Evolutionary conservation across 192 early-diverging fungal species (phyloP), one percentile per base, ranked within the genome.

Genomic region (Entomortierella lignicola): DNA sequence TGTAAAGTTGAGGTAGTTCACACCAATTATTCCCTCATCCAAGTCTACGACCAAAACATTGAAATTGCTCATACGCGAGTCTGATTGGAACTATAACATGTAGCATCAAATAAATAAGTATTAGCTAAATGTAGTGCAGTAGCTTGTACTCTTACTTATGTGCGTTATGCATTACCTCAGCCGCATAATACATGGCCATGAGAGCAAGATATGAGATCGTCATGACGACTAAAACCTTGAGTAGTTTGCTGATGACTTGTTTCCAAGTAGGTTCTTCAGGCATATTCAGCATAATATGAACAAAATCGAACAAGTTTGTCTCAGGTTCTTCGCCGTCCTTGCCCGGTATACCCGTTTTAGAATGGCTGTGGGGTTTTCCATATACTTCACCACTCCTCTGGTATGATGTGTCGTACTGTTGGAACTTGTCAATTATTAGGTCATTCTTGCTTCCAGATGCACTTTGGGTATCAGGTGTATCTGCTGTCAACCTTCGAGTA

Each of bases 301-400:
- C 66, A 77, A 69, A 69, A 12, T 77, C 64, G 50, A 77, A 77
- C 60, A 68, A 26, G 30, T 77, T 66, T 23, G 74, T 77, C 61
- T 77, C 74, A n/a, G 74, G 74, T n/a, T 77, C 60, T 32, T 64
- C 60, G 4, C 74, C 74, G 34, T 64, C 32, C 50, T 59, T 77
- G 26, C 74, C 74, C 18, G 74, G 74, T 17, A 77, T n/a, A 6
- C 74, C 74, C n/a, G 53, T 21, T 50, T 77, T 69, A 20, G 52
- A 32, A 17, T 18, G 48, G 27, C 42, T 15, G 1, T 30, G 17
- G 39, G 6, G 39, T 10, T 42, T 42, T 42, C 39, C 39, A 10
- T 6, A 42, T 10, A 10, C 13, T 42, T 6, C 6, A 42, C 13
- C 13, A 13, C 39, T 47, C 17, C 17, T 47, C 20, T 5, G 4